phyloP scores from a whole-genome alignment of 495 filamentous ascomycete species.

The Aspergillus egyptiacus region DNA sequence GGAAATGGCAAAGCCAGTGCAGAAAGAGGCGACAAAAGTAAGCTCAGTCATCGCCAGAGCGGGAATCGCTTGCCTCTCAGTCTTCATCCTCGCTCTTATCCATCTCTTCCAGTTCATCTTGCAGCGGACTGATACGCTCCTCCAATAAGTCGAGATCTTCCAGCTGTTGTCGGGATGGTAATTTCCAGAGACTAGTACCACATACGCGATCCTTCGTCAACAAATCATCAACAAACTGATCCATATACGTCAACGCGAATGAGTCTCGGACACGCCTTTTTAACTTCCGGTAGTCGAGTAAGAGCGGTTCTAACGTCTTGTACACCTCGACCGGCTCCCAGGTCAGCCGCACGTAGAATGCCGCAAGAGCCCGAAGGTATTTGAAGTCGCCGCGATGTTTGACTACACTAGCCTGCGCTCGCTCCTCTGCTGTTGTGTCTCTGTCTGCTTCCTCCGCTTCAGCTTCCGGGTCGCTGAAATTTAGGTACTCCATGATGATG shows the following conservation, averaged over 20 bases:
- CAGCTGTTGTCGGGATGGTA: constrained; percentile 72
- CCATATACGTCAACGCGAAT: constrained; percentile 68
- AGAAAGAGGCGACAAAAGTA: background rate
- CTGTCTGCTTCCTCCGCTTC: constrained; percentile 24
- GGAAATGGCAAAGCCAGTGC: background rate
- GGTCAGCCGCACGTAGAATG: constrained; percentile 90
- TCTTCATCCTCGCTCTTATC: constrained; percentile 53
- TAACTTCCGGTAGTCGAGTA: constrained; percentile 81
- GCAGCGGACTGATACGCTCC: constrained; percentile 73
- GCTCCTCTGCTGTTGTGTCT: constrained; percentile 15
- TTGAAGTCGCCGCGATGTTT: constrained; percentile 69
- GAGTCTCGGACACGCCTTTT: constrained; percentile 66
- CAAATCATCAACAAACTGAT: constrained; percentile 90
- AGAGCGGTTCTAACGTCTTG: constrained; percentile 68
- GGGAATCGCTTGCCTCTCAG: constrained; percentile 16
- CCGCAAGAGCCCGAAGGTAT: constrained; percentile 81
- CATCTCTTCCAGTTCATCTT: constrained; percentile 76
- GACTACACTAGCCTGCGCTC: constrained; percentile 22
- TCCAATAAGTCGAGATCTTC: constrained; percentile 90
- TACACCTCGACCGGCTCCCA: constrained; percentile 78
- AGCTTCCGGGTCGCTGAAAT: constrained; percentile 44
- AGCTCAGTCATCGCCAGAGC: constrained; percentile 29
- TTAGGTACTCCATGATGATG: constrained; percentile 75
- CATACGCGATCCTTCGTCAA: constrained; percentile 86
- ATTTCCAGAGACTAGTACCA: constrained; percentile 86